Conservation (phyloP, 2,329 filamentous ascomycete genomes). For the Aspergillus alliaceus region DNA sequence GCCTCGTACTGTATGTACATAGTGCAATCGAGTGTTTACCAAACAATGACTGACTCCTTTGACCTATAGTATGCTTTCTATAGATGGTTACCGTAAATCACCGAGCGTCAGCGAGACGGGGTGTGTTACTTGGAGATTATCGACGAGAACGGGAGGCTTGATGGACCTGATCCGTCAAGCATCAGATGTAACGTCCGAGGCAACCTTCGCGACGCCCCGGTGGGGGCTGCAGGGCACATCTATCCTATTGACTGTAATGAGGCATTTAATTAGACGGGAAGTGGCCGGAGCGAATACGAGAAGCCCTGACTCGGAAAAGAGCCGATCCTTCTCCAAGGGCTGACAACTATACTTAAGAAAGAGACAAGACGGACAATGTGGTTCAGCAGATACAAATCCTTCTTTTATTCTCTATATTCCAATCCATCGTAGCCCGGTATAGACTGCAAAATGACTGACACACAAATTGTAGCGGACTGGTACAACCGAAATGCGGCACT, state of each 20-base stretch:
- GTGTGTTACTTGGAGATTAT: too few species aligned
- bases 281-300: neutral
- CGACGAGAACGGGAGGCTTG: too few species aligned
- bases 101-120: too few species aligned
- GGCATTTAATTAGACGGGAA: neutral
- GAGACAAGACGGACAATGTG: too few species aligned
- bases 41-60: too few species aligned
- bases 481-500: neutral
- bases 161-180: neutral
- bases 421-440: neutral
- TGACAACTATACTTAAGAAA: too few species aligned
- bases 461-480: neutral
- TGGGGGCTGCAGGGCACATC: neutral
- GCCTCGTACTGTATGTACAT: too few species aligned
- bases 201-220: too few species aligned
- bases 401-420: neutral
- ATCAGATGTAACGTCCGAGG: neutral
- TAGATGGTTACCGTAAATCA: too few species aligned
- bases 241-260: conserved; percentile 54
- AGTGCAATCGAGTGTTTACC: too few species aligned
- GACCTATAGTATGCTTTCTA: too few species aligned
- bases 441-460: neutral
- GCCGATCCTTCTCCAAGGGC: neutral
- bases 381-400: neutral
- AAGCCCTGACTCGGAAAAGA: neutral